phyloP scores from a whole-genome alignment of 116 monocot genomes.

The Papilionanthe hybrid region DNA sequence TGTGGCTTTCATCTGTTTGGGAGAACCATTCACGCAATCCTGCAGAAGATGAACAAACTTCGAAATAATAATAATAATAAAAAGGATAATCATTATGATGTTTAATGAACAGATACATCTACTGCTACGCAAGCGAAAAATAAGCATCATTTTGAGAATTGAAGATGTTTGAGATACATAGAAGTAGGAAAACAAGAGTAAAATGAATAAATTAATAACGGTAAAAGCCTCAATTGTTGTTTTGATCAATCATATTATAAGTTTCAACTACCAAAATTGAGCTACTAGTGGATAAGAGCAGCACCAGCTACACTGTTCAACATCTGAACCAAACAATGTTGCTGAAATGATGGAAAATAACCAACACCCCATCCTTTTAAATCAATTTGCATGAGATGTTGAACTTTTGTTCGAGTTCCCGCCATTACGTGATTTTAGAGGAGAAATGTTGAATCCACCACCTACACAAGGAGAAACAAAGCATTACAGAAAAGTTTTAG shows the following conservation, averaged over 20 bases:
- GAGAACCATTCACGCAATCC: constrained; percentile 92
- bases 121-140: background rate
- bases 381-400: constrained; percentile 97
- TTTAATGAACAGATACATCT: background rate
- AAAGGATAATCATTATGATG: background rate
- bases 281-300: constrained; percentile 2
- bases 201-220: background rate
- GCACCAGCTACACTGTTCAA: constrained; percentile 86
- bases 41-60: constrained; percentile 10
- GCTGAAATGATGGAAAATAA: constrained; percentile 81
- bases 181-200: background rate
- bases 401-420: constrained; percentile 72
- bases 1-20: constrained; percentile 65
- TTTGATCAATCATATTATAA: background rate
- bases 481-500: background rate
- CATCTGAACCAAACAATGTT: constrained; percentile 87
- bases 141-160: background rate
- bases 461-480: constrained; percentile 35
- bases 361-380: constrained; percentile 89
- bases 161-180: background rate
- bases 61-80: background rate
- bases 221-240: background rate
- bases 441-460: constrained; percentile 93
- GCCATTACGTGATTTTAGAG: constrained; percentile 68
- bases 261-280: background rate